These are phyloP conservation scores for Ogataea hybrid DNA, from an alignment of 1,139 yeast species.

Conservation along the genomic window DNA sequence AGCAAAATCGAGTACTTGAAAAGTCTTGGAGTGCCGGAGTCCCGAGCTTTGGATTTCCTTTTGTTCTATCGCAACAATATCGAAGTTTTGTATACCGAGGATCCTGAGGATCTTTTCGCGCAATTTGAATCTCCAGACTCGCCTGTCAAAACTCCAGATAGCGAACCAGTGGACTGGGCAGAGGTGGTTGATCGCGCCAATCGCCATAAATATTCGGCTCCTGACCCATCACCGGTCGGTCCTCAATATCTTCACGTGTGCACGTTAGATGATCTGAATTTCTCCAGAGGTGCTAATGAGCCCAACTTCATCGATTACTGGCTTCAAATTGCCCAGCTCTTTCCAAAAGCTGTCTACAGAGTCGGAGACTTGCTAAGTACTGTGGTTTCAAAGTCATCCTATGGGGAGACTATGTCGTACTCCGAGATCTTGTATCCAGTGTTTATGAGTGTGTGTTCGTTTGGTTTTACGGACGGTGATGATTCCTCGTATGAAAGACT, in stretches of 20 bases:
- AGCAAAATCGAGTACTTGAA: conserved; percentile 47
- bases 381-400: conserved; percentile 34
- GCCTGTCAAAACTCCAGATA: conserved; percentile 15
- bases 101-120: conserved; percentile 25
- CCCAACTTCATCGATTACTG: conserved; percentile 44
- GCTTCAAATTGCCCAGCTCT: conserved; percentile 46
- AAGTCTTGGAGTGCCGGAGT: conserved; percentile 43
- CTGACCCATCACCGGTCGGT: conserved; percentile 29
- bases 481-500: conserved; percentile 33
- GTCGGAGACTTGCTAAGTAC: conserved; percentile 49
- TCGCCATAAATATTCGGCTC: conserved; percentile 24
- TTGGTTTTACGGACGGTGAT: conserved; percentile 29
- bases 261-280: conserved; percentile 41
- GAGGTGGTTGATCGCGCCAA: conserved; percentile 10
- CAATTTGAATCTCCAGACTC: conserved; percentile 27
- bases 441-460: conserved; percentile 35
- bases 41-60: conserved; percentile 41
- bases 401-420: conserved; percentile 32
- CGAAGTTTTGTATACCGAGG: conserved; percentile 20
- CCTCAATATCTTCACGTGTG: conserved; percentile 36
- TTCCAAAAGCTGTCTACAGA: conserved; percentile 48
- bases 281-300: conserved; percentile 35
- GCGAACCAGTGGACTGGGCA: conserved; percentile 19
- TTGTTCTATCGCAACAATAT: conserved; percentile 26
- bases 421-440: conserved; percentile 37